Evolutionary conservation across 805 yeast species (phyloP).

Genomic region (Zygoascus bituminiphila): DNA sequence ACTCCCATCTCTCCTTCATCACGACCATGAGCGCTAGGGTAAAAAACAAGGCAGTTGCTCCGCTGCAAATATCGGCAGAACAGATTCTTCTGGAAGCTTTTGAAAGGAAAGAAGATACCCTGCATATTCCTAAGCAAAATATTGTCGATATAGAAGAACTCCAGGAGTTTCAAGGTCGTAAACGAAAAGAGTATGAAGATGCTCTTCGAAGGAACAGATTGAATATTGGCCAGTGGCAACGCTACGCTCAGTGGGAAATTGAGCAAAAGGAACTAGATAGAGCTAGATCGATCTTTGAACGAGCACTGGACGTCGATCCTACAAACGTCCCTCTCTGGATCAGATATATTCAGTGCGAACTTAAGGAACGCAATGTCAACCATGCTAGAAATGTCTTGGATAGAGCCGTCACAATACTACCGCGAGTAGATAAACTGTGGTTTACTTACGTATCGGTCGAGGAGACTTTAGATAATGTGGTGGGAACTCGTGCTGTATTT

Average conservation of each 20-base stretch:
- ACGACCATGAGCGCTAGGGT: slow-evolving; percentile 16
- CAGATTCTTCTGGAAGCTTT: slow-evolving; percentile 56
- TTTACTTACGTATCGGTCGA: slow-evolving; percentile 73
- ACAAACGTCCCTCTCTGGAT: slow-evolving; percentile 80
- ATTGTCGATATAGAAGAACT: slow-evolving; percentile 75
- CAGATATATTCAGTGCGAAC: slow-evolving; percentile 70
- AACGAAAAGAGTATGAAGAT: slow-evolving; percentile 74
- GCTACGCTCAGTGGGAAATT: slow-evolving; percentile 84
- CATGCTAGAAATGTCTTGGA: slow-evolving; percentile 85
- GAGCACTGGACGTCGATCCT: slow-evolving; percentile 72
- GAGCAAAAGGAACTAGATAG: slow-evolving; percentile 70
- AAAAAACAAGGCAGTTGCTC: slow-evolving; percentile 38
- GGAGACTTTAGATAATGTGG: slow-evolving; percentile 60
- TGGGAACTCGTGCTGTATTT: slow-evolving; percentile 56
- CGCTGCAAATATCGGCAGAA: slow-evolving; percentile 55
- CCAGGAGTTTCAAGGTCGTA: slow-evolving; percentile 62
- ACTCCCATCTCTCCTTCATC: background rate
- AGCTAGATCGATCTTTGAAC: slow-evolving; percentile 80
- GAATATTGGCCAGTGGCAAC: slow-evolving; percentile 80
- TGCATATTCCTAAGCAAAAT: slow-evolving; percentile 35
- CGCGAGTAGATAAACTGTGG: slow-evolving; percentile 83
- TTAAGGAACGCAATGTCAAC: slow-evolving; percentile 61
- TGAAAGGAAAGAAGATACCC: slow-evolving; percentile 37
- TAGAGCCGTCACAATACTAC: slow-evolving; percentile 64
- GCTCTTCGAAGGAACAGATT: slow-evolving; percentile 79